phyloP scores from a whole-genome alignment of 768 basidiomycete genomes.

The Ramaria sp. region DNA sequence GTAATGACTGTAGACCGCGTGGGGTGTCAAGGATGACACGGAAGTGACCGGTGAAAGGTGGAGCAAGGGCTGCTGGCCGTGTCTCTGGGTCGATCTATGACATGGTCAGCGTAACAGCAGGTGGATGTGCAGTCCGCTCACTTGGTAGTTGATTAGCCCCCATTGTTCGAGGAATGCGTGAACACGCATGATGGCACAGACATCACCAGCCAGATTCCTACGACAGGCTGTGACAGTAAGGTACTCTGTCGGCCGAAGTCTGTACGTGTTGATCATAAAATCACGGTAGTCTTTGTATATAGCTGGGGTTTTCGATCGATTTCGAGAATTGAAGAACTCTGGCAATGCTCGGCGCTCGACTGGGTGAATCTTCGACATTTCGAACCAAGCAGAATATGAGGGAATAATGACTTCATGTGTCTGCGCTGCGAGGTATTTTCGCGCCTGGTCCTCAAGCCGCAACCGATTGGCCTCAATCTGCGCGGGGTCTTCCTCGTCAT shows the following conservation, averaged over 20 bases:
- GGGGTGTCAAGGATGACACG: constrained; percentile 95
- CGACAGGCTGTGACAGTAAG: constrained; percentile 95
- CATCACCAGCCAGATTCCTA: constrained; percentile 93
- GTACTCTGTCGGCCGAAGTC: constrained; percentile 88
- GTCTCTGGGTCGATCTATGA: constrained; percentile 91
- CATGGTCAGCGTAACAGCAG: not conserved
- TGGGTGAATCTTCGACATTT: constrained; percentile 86
- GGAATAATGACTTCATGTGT: constrained; percentile 96
- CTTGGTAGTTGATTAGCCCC: constrained; percentile 99
- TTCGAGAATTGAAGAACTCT: constrained; percentile 96
- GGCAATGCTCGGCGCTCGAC: constrained; percentile 89
- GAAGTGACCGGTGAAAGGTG: constrained; percentile 98
- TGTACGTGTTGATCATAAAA: constrained; percentile 99
- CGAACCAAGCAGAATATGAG: constrained; percentile 97
- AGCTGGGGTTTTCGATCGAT: constrained; percentile 88
- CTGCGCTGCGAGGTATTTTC: constrained; percentile 92
- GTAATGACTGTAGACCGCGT: constrained; percentile 88
- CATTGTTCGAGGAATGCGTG: constrained; percentile 98
- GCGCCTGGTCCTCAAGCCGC: constrained; percentile 76
- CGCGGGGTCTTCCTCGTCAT: constrained; percentile 78
- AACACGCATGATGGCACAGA: constrained; percentile 97
- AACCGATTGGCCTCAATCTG: constrained; percentile 71
- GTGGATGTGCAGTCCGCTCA: constrained; percentile 23
- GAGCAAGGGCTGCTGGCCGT: constrained; percentile 85
- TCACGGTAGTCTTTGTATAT: constrained; percentile 99